These are phyloP conservation scores for Dictyostelium discoideum DNA, from an alignment of 78 protist species.

Conservation along the genomic window dicty_2.7 NC_007091.3:2547001-2547500, in stretches of 20 bases:
- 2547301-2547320: conserved; percentile 38
- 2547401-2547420: neutral
- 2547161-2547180: conserved; percentile 70
- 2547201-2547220: conserved; percentile 49
- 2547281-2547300: conserved; percentile 76
- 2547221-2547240: conserved; percentile 59
- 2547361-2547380: neutral
- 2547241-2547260: conserved; percentile 75
- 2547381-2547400: neutral
- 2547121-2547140: conserved; percentile 30
- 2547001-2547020: conserved; percentile 36
- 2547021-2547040: conserved; percentile 40
- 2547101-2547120: conserved; percentile 70
- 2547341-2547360: conserved; percentile 63
- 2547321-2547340: conserved; percentile 77
- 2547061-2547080: conserved; percentile 57
- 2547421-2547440: conserved; percentile 33
- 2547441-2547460: conserved; percentile 41
- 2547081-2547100: conserved; percentile 72
- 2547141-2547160: conserved; percentile 77
- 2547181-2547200: conserved; percentile 58
- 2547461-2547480: conserved; percentile 15
- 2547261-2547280: conserved; percentile 53
- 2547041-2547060: conserved; percentile 47
- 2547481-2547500: conserved; percentile 39